Conservation (phyloP, 1,284 basidiomycete genomes). For the Rhodotorula sp. region DNA sequence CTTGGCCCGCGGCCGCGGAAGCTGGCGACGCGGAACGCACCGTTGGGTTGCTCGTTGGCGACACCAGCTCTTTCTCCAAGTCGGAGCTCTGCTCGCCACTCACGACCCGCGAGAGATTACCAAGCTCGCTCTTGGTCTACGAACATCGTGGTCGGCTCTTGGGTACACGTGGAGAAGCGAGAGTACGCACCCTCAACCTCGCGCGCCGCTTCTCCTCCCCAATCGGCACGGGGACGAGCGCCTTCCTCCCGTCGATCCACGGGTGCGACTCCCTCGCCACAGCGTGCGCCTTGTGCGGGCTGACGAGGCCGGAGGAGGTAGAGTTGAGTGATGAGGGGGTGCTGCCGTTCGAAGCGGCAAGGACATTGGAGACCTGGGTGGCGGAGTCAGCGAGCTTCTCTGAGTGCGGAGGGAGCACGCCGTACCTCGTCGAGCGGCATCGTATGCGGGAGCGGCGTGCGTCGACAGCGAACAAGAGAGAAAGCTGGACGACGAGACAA, state of each 20-base stretch:
- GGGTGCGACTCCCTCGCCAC: neutral
- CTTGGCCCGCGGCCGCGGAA: neutral
- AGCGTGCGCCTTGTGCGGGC: neutral
- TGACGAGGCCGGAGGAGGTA: neutral
- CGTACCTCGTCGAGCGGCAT: neutral
- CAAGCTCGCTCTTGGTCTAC: neutral
- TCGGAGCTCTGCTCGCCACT: neutral
- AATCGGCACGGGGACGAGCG: neutral
- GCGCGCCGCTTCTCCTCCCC: neutral
- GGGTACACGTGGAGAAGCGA: neutral
- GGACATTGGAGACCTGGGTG: neutral
- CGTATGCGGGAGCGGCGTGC: too few relatives aligned
- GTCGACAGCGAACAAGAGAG: neutral
- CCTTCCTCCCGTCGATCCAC: constrained; percentile 5
- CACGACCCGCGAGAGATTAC: neutral
- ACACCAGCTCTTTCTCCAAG: neutral
- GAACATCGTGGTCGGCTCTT: neutral
- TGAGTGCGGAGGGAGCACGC: neutral
- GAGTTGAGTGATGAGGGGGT: neutral
- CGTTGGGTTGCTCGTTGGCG: neutral
- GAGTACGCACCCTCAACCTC: neutral
- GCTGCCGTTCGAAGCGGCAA: neutral
- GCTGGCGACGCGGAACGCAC: neutral
- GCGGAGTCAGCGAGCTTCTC: neutral
- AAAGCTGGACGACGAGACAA: neutral